Evolutionary conservation across 192 early-diverging fungal genomes (phyloP), one percentile per base, ranked within the genome.

Genomic region (Rhizophagus prolifer): DNA sequence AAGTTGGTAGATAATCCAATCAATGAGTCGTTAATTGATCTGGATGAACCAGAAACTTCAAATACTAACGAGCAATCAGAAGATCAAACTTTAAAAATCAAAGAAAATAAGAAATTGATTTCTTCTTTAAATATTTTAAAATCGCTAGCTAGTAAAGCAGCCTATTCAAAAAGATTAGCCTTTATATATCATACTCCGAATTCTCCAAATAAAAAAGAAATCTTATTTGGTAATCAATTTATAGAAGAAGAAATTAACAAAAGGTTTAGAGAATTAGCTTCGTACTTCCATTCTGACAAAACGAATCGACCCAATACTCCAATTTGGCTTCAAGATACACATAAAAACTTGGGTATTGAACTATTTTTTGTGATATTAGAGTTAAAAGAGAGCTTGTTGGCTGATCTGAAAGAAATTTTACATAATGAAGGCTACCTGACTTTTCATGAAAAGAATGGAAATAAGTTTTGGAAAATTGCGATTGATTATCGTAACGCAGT

Each of bases 401-500:
- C 0, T 14, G 16, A 66, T 8, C 19, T 66, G 34, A 9, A 66
- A 6, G 6, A 26, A 8, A 8, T 30, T 14, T 31, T 16, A 66
- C 2, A 36, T 2, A 19, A 38, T 19, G 34, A 36, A 34, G 65
- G 13, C 0, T 16, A 3, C 8, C 5, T 44, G 41, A 19, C 16
- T 19, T 41, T 38, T 41, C 65, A 67, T 67, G 36, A 67, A 67
- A 67, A 31, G 21, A 41, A 9, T 1, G 65, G 36, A 41, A 67
- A 67, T n/a, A 2, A 36, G 34, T 16, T 36, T 41, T 67, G 30
- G 7, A 67, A 38, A 34, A 67, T 67, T 44, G 21, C 65, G 9
- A 67, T 36, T 67, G 65, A 67, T 38, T 67, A 41, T n/a, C 65
- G 65, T 67, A 67, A 38, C 8, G 30, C 65, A 30, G 28, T 9